Percentiles rank a stretch among this genome's conserved stretches.
Conservation (phyloP, 768 basidiomycete species). For the Rhodosporidiobolus odoratus region DNA sequence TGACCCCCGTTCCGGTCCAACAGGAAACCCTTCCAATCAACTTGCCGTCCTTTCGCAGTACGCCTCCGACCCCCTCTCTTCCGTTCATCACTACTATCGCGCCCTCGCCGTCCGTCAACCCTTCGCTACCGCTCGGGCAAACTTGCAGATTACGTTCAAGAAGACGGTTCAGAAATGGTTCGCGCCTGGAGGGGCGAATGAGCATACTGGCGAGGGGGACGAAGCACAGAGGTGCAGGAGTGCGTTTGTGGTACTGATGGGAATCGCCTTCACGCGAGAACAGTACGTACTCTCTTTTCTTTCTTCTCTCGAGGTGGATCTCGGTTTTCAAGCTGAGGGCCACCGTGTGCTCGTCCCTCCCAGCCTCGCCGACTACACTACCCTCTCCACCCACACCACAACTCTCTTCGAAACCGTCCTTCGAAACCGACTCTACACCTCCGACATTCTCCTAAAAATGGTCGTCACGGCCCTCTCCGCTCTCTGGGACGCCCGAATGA, state of each 20-base stretch:
- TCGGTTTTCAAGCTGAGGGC: no score
- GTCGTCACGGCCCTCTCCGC: conserved; percentile 71
- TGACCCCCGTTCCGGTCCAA: not conserved
- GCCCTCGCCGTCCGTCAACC: conserved; percentile 79
- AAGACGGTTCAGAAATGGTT: conserved; percentile 60
- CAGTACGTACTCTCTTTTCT: conserved; percentile 36
- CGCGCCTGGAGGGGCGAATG: conserved; percentile 45
- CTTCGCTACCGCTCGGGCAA: conserved; percentile 81
- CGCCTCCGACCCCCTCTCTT: conserved; percentile 70
- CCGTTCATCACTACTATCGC: conserved; percentile 81
- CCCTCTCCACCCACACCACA: conserved; percentile 54
- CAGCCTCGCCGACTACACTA: conserved; percentile 37
- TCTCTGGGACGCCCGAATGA: conserved; percentile 76
- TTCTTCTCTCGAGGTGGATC: no score
- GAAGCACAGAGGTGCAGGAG: conserved; percentile 63
- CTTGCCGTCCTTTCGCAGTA: conserved; percentile 87
- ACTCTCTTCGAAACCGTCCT: conserved; percentile 61
- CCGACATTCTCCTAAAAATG: conserved; percentile 69
- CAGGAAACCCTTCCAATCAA: conserved; percentile 80
- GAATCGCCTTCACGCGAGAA: conserved; percentile 56
- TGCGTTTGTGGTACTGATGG: conserved; percentile 69
- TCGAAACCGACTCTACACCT: conserved; percentile 63
- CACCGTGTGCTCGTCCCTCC: no score
- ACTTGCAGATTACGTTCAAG: conserved; percentile 65
- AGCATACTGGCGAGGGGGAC: conserved; percentile 10